Evolutionary conservation across 495 filamentous ascomycete species (phyloP), one percentile per base, ranked within the genome.

Genomic region (Daldinia concentrica): DNA sequence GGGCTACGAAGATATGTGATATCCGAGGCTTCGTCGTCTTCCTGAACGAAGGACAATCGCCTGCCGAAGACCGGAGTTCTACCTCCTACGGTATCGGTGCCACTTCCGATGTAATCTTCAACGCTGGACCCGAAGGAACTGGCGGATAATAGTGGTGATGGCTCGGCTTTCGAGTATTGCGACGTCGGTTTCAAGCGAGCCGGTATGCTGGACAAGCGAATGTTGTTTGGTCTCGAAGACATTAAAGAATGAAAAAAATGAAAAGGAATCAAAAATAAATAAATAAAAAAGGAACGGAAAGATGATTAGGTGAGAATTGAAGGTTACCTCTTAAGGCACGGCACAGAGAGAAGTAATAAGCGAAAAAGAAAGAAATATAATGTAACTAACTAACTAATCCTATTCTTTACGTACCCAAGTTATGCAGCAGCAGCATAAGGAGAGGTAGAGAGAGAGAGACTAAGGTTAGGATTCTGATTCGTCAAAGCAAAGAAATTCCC

Each of bases 71-170:
- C 48, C 6, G 71, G 71, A 7, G 62, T 74, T 22, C 71, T 64
- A 19, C 67, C 67, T n/a, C 71, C 71, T 41, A 74, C 71, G 34
- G 71, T 74, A 43, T 74, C 71, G 59, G 71, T 74, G 3, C 71
- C 71, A 59, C 71, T 74, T 19, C 71, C 71, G 63, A 74, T 74
- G 19, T 74, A 74, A 37, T 74, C 67, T 43, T 74, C 71, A 17
- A 74, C 41, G 48, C 68, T 71, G 45, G 72, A 74, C 7, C 72
- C 72, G 63, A 60, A 64, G 54, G 72, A 74, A 66, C 72, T 74
- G 26, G 72, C 72, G 4, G 72, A 74, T n/a, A 66, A 27, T 12
- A 66, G 27, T 15, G 72, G 72, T 9, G 72, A 71, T n/a, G 72
- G 72, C 36, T 71, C 72, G 36, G 64, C 45, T 41, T 15, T 71